Percentiles rank a stretch among this genome's conserved stretches.
Conservation (phyloP, 345 rosid genomes). For the Clarkia xantiana region DNA sequence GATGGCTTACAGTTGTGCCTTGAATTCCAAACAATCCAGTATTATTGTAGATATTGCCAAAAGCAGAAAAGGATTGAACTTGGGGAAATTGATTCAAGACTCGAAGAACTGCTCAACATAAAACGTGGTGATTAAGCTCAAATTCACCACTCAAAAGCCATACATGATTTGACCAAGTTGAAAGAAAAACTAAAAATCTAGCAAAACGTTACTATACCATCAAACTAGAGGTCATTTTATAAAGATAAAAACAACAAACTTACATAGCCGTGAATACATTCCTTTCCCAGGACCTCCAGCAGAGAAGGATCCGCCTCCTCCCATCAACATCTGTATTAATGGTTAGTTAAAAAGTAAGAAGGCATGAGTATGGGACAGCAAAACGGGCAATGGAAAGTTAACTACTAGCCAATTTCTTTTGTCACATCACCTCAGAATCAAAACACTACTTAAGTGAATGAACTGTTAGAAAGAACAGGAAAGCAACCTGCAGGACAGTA, state of each 20-base stretch:
- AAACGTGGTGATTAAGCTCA: too few relatives aligned
- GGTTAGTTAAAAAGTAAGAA: constrained; percentile 4
- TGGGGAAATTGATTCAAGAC: constrained; percentile 60
- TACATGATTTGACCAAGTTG: background rate
- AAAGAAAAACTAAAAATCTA: background rate
- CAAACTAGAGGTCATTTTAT: background rate
- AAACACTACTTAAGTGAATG: background rate
- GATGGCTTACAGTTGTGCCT: constrained; percentile 52
- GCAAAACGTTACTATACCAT: background rate
- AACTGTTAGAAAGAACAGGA: background rate
- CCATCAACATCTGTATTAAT: constrained; percentile 66
- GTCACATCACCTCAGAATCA: background rate
- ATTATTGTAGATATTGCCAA: constrained; percentile 66
- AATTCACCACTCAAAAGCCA: too few relatives aligned
- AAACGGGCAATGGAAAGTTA: too few relatives aligned
- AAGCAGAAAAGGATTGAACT: constrained; percentile 71
- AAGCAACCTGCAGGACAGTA: constrained; percentile 78
- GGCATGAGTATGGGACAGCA: too few relatives aligned
- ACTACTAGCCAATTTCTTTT: too few relatives aligned
- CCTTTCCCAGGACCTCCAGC: constrained; percentile 98
- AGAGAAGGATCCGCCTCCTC: constrained; percentile 97
- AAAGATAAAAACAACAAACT: constrained; percentile 14
- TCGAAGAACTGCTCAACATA: constrained; percentile 43
- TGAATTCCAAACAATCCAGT: constrained; percentile 68
- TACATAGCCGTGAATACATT: constrained; percentile 91